Percentiles rank a stretch among this genome's conserved stretches.
Evolutionary conservation across 305 asterid species (phyloP).

Genomic region (Rubia occidens): DNA sequence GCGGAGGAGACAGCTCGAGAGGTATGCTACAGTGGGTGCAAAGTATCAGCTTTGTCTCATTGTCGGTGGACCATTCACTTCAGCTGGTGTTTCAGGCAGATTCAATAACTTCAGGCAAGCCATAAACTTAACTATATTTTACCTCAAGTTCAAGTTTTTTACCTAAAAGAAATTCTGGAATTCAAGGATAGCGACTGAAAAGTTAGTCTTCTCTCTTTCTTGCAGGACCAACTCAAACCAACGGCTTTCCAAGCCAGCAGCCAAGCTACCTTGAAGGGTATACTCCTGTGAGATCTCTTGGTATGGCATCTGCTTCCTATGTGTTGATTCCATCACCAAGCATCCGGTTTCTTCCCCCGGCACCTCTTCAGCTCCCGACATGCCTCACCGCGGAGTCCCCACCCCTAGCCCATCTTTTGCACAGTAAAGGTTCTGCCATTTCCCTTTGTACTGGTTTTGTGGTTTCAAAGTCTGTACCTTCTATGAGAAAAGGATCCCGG

Average conservation of each 20-base stretch:
- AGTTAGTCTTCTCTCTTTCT: slow-evolving; percentile 6
- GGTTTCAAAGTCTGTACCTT: slow-evolving; percentile 87
- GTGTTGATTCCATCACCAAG: slow-evolving; percentile 80
- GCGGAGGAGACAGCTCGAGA: slow-evolving; percentile 79
- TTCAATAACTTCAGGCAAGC: slow-evolving; percentile 55
- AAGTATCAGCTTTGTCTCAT: slow-evolving; percentile 84
- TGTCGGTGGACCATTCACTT: slow-evolving; percentile 87
- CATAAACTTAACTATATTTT: background rate
- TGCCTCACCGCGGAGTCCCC: slow-evolving; percentile 97
- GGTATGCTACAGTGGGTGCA: slow-evolving; percentile 93
- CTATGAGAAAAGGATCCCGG: slow-evolving; percentile 66
- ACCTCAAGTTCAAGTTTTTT: background rate
- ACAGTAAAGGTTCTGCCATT: slow-evolving; percentile 93
- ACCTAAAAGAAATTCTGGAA: background rate
- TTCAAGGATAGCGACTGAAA: background rate
- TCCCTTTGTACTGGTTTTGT: slow-evolving; percentile 85
- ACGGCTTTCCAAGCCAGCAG: slow-evolving; percentile 40
- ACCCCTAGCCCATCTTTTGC: slow-evolving; percentile 92
- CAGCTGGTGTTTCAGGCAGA: slow-evolving; percentile 83
- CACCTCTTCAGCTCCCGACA: slow-evolving; percentile 82
- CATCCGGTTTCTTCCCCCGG: slow-evolving; percentile 85
- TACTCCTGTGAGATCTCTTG: slow-evolving; percentile 86
- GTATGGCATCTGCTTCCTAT: slow-evolving; percentile 74
- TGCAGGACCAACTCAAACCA: slow-evolving; percentile 77
- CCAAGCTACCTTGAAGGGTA: slow-evolving; percentile 88